Base-by-base conservation (phyloP, 2,329 filamentous ascomycete species). In the Colletotrichum filicis region DNA sequence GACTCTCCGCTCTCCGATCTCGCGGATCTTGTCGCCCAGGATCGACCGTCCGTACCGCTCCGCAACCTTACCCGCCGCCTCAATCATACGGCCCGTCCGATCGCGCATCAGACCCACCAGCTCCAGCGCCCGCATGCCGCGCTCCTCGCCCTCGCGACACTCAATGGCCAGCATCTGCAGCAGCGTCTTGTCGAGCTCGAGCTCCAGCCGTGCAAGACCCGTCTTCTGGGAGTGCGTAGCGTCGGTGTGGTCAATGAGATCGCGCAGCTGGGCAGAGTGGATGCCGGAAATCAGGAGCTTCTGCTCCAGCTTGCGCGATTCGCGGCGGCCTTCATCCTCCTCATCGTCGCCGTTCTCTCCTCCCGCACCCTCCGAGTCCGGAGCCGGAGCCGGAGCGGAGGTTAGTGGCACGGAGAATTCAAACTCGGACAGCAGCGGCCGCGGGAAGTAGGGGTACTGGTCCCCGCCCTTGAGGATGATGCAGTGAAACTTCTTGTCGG, bases 381-480 rank as follows among this genome's bases (percentile, higher is more conserved):
- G 85, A 37, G 64, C 57, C 35, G 68, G 66, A 11, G 58, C 65
- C 2, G 84, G 82, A 5, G 85, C 82, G 1, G 90, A 90, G 4
- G 90, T 90, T 42, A 98, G 85, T 0, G 97, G 97, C 22, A 99
- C 90, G 56, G 92, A 91, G 81, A 99, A 97, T 61, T 95, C 94
- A 79, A 99, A 99, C 81, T 99, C 97, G 55, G 93, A 95, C 46
- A 99, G 92, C 49, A 98, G 86, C 2, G 95, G 95, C 11, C 94
- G 92, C 12, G 95, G 97, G 84, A 96, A 98, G 85, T 97, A 98
- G 0, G 96, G 95, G 79, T 98, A 94, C 79, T 93, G 90, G 80
- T 99, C 97, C 46, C 93, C 94, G 75, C 97, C 97, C 84, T 99
- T 99, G 79, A 99, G 92, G 78, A 99, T 98, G 83, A 99, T 98